Base-by-base conservation (phyloP, 1,284 basidiomycete species). In the Erythrobasidium hasegawianum region DNA sequence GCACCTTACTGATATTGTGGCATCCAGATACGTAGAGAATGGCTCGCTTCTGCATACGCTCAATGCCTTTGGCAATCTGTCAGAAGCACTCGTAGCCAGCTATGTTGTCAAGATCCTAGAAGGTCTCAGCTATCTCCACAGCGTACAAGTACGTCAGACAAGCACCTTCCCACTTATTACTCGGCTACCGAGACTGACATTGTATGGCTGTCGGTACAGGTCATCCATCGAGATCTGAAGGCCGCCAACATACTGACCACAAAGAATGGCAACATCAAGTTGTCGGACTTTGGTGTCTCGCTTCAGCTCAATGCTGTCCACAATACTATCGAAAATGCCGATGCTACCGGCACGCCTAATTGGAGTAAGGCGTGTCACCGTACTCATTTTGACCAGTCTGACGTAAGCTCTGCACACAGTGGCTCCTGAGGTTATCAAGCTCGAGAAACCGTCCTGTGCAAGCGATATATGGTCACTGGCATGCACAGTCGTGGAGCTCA, bases 21-120 rank as follows among this genome's bases (percentile, higher is more conserved):
- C 18, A 4, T 14, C 24, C 69, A 93, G 90, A 75, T 95, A 89
- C 77, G 90, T 89, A 50, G 92, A 96, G 81, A 94, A 92, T 75
- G 93, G 92, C 5, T 95, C 91, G 1, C 83, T 96, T 1, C 89
- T 88, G 8, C 89, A 92, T 77, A 93, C 89, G 0, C 81, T 96
- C 54, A 92, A 88, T 77, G 86, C 90, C 0, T 96, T 94, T 74
- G 93, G 93, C 18, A 88, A 88, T 74, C 83, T 96, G 70, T 93
- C 91, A 74, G 92, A 96, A 76, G 83, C 83, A 20, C 85, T 96
- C 24, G 89, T 93, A 4, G 87, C 92, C 0, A 85, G 86, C 68
- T 95, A 95, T 74, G 89, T 93, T 33, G 87, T 90, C 75, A 93
- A 93, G 81, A 95, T 96, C 71, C 82, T 96, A 33, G 92, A 96